Percentiles rank a stretch among this genome's conserved stretches.
phyloP scores from a whole-genome alignment of 768 basidiomycete genomes.

The Naganishia kalamii region DNA sequence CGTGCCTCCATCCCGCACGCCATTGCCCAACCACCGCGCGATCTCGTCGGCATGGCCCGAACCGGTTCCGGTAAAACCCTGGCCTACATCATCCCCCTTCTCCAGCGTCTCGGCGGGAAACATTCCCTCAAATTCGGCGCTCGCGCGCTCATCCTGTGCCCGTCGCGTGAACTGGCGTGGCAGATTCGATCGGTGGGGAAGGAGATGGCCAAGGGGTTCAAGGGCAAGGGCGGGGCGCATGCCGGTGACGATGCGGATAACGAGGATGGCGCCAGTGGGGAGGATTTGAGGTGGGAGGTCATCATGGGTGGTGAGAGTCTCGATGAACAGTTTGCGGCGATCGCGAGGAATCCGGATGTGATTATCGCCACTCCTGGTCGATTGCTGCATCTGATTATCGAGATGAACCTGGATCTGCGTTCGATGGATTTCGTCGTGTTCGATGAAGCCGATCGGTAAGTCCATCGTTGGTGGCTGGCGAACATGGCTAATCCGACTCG shows the following conservation, averaged over 20 bases:
- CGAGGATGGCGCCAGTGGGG: slow-evolving; percentile 57
- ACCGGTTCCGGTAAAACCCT: slow-evolving; percentile 97
- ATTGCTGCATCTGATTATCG: slow-evolving; percentile 88
- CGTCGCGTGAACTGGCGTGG: slow-evolving; percentile 86
- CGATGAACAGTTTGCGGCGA: slow-evolving; percentile 94
- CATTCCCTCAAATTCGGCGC: slow-evolving; percentile 76
- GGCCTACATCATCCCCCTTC: slow-evolving; percentile 86
- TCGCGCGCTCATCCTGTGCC: slow-evolving; percentile 79
- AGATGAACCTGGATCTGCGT: slow-evolving; percentile 89
- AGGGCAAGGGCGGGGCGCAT: slow-evolving; percentile 56
- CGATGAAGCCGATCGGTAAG: slow-evolving; percentile 84
- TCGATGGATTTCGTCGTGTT: slow-evolving; percentile 86
- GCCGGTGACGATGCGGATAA: slow-evolving; percentile 59
- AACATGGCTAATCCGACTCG: background rate
- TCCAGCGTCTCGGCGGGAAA: slow-evolving; percentile 74
- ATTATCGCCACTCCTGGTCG: slow-evolving; percentile 98
- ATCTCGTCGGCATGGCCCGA: slow-evolving; percentile 95
- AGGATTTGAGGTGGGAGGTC: slow-evolving; percentile 75
- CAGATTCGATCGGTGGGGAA: slow-evolving; percentile 93
- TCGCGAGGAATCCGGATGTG: slow-evolving; percentile 86
- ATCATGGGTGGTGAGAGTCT: slow-evolving; percentile 91
- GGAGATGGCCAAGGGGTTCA: slow-evolving; percentile 78
- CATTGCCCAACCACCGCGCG: slow-evolving; percentile 73
- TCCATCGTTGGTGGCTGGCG: background rate
- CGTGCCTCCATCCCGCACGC: slow-evolving; percentile 79